Evolutionary conservation across 2,329 filamentous ascomycete genomes (phyloP), one percentile per base, ranked within the genome.

Genomic region (Colletotrichum orbiculare): DNA sequence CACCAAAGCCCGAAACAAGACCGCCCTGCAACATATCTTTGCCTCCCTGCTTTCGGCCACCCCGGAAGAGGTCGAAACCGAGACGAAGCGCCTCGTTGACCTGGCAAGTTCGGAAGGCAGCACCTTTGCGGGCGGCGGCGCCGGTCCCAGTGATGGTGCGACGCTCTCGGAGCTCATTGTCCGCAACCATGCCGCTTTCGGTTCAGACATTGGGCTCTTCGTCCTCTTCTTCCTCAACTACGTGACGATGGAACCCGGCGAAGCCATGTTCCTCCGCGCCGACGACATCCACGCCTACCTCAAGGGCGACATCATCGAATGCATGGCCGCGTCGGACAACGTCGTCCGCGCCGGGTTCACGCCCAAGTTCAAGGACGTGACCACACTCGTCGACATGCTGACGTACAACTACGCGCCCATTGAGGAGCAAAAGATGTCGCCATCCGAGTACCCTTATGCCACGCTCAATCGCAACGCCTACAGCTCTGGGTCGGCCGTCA

Each of bases 261-360:
- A 99, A 80, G 96, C 95, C 8, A 91, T 99, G 83, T 99, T 98
- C 81, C 85, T 99, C 41, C 93, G 93, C 73, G 96, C 96, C 7
- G 95, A 99, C 74, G 96, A 98, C 74, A 98, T 98, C 72, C 96
- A 99, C 77, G 96, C 96, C 53, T 99, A 99, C 78, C 81, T 96
- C 47, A 93, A 90, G 3, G 93, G 93, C 65, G 95, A 99, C 74
- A 97, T 99, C 71, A 94, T 99, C 76, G 96, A 99, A 80, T 99
- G 96, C 83, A 99, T 99, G 96, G 96, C 96, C 0, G 91, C 93
- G 8, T 97, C 93, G n/a, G 96, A 99, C 85, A 99, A 99, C 70
- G 96, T 99, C 41, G 94, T 99, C 55, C 93, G 96, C 60, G 96
- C 96, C 0, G 96, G 96, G 47, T 96, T 99, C 79, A 99, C 96